Conservation (phyloP, 2,329 filamentous ascomycete species). For the Xylariaceae sp. region DNA sequence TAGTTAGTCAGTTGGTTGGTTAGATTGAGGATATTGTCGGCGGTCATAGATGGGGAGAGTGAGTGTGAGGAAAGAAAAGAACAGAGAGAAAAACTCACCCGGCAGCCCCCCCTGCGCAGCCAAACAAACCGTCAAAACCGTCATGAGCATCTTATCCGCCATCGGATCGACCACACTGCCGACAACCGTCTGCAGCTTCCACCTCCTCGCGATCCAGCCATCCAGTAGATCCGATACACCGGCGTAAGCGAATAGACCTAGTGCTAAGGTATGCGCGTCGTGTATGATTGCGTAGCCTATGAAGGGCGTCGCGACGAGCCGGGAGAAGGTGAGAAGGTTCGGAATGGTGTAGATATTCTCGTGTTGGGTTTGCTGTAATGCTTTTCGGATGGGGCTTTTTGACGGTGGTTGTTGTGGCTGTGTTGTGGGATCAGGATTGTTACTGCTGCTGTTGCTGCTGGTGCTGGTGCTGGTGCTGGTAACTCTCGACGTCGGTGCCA, state of each 20-base stretch:
- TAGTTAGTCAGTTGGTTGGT: too few species aligned
- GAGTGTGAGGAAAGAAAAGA: not conserved
- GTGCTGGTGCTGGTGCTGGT: too few species aligned
- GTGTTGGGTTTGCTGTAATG: constrained; percentile 43
- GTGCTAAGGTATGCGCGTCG: constrained; percentile 71
- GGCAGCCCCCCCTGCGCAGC: constrained; percentile 80
- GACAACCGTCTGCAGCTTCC: constrained; percentile 87
- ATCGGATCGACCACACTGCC: constrained; percentile 94
- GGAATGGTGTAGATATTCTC: constrained; percentile 98
- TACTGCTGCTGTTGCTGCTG: constrained; percentile 1
- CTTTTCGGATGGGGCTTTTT: constrained; percentile 28
- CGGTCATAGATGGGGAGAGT: too few species aligned
- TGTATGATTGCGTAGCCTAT: constrained; percentile 87
- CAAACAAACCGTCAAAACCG: constrained; percentile 78
- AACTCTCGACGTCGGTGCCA: too few species aligned
- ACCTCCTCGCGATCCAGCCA: constrained; percentile 86
- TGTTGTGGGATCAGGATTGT: too few species aligned
- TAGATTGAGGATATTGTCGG: too few species aligned
- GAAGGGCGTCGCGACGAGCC: constrained; percentile 75
- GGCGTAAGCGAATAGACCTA: constrained; percentile 87
- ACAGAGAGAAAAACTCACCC: constrained; percentile 46
- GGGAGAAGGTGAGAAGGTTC: constrained; percentile 85
- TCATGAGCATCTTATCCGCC: constrained; percentile 97
- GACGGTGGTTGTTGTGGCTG: too few species aligned
- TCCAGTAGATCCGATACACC: constrained; percentile 89